Percentiles rank a stretch among this genome's conserved stretches.
Conservation (phyloP, 1,139 yeast genomes). For the Yamadazyma oceani region DNA sequence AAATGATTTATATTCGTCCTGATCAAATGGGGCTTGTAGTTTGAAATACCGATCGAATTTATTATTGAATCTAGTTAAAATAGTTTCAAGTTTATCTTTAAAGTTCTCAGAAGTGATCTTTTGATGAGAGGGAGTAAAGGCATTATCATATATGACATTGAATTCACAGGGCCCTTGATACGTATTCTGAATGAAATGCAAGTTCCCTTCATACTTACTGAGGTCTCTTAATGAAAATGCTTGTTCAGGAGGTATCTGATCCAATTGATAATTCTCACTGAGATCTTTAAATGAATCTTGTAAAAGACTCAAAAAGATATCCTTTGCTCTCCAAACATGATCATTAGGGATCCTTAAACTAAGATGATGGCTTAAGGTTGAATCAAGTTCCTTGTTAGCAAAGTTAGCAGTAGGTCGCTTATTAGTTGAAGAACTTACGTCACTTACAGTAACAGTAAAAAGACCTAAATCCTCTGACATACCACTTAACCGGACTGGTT, state of each 20-base stretch:
- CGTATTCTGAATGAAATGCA: constrained; percentile 75
- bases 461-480: constrained; percentile 54
- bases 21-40: constrained; percentile 56
- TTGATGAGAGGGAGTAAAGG: constrained; percentile 38
- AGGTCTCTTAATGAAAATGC: constrained; percentile 59
- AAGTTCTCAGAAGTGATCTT: constrained; percentile 46
- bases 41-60: constrained; percentile 59
- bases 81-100: constrained; percentile 33
- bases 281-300: constrained; percentile 65
- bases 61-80: constrained; percentile 44
- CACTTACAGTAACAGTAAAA: constrained; percentile 51
- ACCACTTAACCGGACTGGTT: constrained; percentile 49
- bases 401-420: constrained; percentile 33
- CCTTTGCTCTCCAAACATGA: constrained; percentile 77
- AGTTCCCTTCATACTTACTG: constrained; percentile 66
- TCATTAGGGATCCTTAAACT: constrained; percentile 73
- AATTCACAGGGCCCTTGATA: constrained; percentile 78
- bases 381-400: constrained; percentile 39
- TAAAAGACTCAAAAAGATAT: constrained; percentile 66
- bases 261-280: constrained; percentile 33
- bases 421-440: constrained; percentile 43
- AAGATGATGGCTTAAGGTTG: constrained; percentile 60
- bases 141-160: constrained; percentile 60
- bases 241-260: constrained; percentile 47
- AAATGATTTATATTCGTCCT: constrained; percentile 49